These are phyloP conservation scores for Boletus sp. DNA, from an alignment of 768 basidiomycete species.

Conservation along the genomic window DNA sequence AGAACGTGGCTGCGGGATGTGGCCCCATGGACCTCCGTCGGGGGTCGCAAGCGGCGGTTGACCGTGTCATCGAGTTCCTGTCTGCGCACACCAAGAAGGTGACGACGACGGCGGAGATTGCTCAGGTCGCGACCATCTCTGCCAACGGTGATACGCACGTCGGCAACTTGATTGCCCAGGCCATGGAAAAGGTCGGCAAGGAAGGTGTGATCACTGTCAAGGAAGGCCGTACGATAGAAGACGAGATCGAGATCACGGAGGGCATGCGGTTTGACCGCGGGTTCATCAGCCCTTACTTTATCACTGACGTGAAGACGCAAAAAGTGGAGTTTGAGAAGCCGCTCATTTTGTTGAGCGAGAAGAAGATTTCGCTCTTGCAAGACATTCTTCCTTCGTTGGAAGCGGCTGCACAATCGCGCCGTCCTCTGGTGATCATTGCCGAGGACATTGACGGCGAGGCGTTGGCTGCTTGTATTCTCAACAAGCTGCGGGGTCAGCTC, in stretches of 20 bases:
- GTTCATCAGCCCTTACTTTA: constrained; percentile 96
- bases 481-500: constrained; percentile 98
- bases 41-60: constrained; percentile 96
- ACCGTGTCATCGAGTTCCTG: constrained; percentile 90
- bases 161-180: constrained; percentile 92
- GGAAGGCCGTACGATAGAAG: constrained; percentile 96
- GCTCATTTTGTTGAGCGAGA: constrained; percentile 87
- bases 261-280: constrained; percentile 99
- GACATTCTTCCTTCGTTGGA: constrained; percentile 94
- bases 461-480: constrained; percentile 94
- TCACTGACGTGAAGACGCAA: constrained; percentile 96
- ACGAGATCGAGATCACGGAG: constrained; percentile 99
- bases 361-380: constrained; percentile 94
- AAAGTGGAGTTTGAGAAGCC: constrained; percentile 98
- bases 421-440: constrained; percentile 93
- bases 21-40: constrained; percentile 99
- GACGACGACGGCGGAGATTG: constrained; percentile 96
- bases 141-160: constrained; percentile 81
- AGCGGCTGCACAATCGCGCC: constrained; percentile 72
- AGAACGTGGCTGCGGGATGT: constrained; percentile 98
- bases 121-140: constrained; percentile 97
- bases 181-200: constrained; percentile 99
- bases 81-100: constrained; percentile 86
- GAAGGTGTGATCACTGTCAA: constrained; percentile 99
- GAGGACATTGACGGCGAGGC: constrained; percentile 99